Evolutionary conservation across 305 asterid genomes (phyloP), one percentile per base, ranked within the genome.

Genomic region (Striga hermonthica): DNA sequence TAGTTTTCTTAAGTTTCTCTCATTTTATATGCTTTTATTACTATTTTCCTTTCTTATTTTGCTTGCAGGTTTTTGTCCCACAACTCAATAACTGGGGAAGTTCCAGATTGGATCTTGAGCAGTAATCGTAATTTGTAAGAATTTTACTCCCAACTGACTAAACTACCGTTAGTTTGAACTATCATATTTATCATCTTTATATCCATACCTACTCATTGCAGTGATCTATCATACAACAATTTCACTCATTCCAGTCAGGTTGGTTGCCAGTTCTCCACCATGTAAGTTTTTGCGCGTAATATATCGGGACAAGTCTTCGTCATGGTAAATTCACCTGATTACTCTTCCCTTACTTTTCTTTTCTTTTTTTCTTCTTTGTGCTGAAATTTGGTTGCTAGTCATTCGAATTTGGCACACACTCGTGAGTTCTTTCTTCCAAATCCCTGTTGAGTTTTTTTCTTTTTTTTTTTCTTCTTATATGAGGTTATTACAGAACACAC

Each of bases 201-300:
- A 53, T 22, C 28, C 58, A 16, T 53, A 53, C 36, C 12, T 7
- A 53, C 58, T 73, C 40, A 41, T 73, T 92, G 87, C 94, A 93
- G 97, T 9, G 98, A 93, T 82, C n/a, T 93, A 65, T 90, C 98
- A 3, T 81, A 90, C 84, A 93, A 93, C 79, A 82, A 84, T 66
- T 90, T 93, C 72, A 86, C 87, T 7, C 60, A 28, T 39, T 28
- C 82, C 67, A 61, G 79, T 47, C 2, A 64, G 66, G 0, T 11
- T 10, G 68, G 74, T 74, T 87, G 98, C 75, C 76, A 71, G 39
- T 41, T 74, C 69, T 6, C 75, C 67, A 5, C 83, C 68, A 62
- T 22, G 31, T 22, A 22, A 22, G 31, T 22, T 22, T 22, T 22
- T 22, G 11, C 37, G 41, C 84, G 98, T 92, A 86, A 80, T 95